Conservation (phyloP, 2,329 filamentous ascomycete species). For the Rosellinia necatrix region DNA sequence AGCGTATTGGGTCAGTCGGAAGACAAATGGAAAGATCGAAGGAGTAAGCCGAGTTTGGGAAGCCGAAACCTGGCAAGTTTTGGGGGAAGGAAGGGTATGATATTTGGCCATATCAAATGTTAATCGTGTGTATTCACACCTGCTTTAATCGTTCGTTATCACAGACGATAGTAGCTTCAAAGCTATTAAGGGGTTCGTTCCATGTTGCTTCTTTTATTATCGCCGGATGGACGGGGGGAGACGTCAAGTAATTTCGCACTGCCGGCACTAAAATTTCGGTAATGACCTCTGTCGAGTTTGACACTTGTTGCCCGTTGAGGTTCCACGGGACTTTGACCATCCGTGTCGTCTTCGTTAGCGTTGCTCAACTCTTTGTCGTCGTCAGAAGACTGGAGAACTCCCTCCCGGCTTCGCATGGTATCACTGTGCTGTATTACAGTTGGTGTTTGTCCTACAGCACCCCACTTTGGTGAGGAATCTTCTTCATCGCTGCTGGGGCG, state of each 20-base stretch:
- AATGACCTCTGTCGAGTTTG: constrained; percentile 67
- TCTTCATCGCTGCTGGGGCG: constrained; percentile 64
- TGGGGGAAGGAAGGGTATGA: constrained; percentile 37
- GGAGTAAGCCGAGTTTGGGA: constrained; percentile 23
- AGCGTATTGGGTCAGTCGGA: constrained; percentile 40
- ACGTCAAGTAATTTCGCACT: constrained; percentile 77
- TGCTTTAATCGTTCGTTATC: constrained; percentile 17
- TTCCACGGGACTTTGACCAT: constrained; percentile 40
- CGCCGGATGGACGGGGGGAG: constrained; percentile 58
- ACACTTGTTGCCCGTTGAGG: constrained; percentile 72
- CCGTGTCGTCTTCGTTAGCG: constrained; percentile 39
- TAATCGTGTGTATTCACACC: constrained; percentile 18
- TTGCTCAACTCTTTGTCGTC: constrained; percentile 42
- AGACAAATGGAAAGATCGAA: constrained; percentile 35
- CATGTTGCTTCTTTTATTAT: constrained; percentile 48
- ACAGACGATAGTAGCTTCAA: constrained; percentile 10
- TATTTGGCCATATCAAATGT: constrained; percentile 33
- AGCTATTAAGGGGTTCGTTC: constrained; percentile 38
- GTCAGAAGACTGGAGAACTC: constrained; percentile 49
- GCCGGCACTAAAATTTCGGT: constrained; percentile 74
- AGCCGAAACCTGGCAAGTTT: constrained; percentile 7
- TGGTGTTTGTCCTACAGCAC: constrained; percentile 53
- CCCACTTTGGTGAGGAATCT: constrained; percentile 57
- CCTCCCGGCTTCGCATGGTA: constrained; percentile 58
- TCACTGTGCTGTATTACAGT: constrained; percentile 55